Conservation (phyloP, 129 eudicot genomes). For the Oenanthe sinensis region DNA sequence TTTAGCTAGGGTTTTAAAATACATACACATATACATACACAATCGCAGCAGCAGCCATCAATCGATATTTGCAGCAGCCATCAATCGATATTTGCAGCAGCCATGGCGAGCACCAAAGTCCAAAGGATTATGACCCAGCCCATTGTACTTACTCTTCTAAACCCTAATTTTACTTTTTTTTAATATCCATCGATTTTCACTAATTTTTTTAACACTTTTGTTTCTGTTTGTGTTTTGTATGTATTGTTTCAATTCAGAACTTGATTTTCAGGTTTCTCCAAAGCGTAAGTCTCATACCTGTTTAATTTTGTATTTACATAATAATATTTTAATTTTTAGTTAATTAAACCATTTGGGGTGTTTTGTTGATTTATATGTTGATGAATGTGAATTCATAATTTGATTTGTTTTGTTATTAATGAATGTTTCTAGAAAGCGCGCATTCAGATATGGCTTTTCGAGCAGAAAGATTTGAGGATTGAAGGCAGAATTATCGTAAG, state of each 20-base stretch:
- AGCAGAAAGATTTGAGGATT: conserved; percentile 79
- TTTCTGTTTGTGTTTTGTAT: background rate
- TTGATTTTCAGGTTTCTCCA: conserved; percentile 75
- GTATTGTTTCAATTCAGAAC: conserved; percentile 34
- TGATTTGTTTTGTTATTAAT: background rate
- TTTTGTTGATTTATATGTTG: background rate
- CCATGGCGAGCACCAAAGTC: conserved; percentile 85
- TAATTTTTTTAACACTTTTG: background rate
- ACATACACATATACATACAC: background rate
- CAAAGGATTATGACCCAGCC: conserved; percentile 94
- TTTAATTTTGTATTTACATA: background rate
- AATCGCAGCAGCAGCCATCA: background rate
- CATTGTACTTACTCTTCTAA: conserved; percentile 28
- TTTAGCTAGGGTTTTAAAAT: background rate
- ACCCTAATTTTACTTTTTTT: background rate
- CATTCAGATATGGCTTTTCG: conserved; percentile 79
- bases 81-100: conserved; percentile 9
- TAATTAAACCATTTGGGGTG: background rate
- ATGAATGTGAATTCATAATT: background rate
- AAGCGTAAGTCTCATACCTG: conserved; percentile 34
- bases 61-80: conserved; percentile 23
- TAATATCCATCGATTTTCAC: background rate
- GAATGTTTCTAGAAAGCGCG: conserved; percentile 52
- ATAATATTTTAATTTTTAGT: too few species aligned
- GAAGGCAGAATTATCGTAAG: conserved; percentile 75